Evolutionary conservation across 306 rosid species (phyloP).

Genomic region (Sechiopsis laciniata): DNA sequence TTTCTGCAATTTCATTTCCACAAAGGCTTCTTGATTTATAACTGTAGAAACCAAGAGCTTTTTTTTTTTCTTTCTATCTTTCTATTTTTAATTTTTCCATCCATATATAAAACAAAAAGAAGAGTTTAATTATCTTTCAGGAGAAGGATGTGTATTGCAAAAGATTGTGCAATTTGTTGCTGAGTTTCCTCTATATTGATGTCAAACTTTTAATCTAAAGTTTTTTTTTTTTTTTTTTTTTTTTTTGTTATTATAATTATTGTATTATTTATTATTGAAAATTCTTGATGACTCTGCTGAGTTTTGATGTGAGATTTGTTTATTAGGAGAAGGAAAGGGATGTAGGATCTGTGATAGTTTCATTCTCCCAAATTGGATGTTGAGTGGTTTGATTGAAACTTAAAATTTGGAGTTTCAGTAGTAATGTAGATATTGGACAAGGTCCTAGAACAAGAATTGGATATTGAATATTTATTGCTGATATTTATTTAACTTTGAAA

Average conservation of each 20-base stretch:
- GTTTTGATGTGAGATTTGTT: neutral
- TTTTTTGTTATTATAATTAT: neutral
- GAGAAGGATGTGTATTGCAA: neutral
- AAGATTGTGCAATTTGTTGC: too few relatives aligned
- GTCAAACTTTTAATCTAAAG: constrained; percentile 6
- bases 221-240: constrained; percentile 10
- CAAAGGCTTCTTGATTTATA: constrained; percentile 18
- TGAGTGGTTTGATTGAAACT: too few relatives aligned
- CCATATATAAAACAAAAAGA: neutral
- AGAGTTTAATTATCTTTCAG: constrained; percentile 15
- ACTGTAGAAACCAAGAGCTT: constrained; percentile 20
- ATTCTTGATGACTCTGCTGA: too few relatives aligned
- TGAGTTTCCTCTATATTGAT: too few relatives aligned
- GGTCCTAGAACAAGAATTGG: neutral
- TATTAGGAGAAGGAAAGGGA: constrained; percentile 3
- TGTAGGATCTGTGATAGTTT: neutral
- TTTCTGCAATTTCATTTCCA: constrained; percentile 21
- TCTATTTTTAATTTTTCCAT: neutral
- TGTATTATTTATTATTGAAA: too few relatives aligned
- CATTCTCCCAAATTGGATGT: constrained; percentile 1
- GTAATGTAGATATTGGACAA: neutral
- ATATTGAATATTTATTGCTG: neutral
- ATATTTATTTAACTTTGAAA: neutral
- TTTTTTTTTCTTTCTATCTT: neutral
- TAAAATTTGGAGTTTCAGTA: neutral